Evolutionary conservation across 2,329 filamentous ascomycete species (phyloP).

Genomic region (Diaporthe velutina): DNA sequence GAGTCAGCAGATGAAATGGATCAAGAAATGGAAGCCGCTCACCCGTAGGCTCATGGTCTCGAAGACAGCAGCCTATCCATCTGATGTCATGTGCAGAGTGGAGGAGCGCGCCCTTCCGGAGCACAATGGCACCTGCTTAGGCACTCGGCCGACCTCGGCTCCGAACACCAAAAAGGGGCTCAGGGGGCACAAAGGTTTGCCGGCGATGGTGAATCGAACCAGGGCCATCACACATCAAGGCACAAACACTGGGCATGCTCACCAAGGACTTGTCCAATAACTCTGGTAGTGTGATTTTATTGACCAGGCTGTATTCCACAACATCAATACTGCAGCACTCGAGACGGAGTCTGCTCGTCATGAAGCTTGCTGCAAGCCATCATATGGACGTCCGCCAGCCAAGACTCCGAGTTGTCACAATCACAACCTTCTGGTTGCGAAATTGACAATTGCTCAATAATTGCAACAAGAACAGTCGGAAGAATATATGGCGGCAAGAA

Average conservation of each 20-base stretch:
- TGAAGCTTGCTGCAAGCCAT: too few relatives aligned
- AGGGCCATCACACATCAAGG: neutral
- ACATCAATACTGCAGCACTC: too few relatives aligned
- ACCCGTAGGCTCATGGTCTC: neutral
- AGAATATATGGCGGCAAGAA: neutral
- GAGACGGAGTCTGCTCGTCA: too few relatives aligned
- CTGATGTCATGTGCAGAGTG: constrained; percentile 12
- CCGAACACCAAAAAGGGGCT: neutral
- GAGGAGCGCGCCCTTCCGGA: constrained; percentile 1
- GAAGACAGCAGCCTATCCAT: neutral
- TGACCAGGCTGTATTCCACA: neutral
- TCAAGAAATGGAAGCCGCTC: neutral
- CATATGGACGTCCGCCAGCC: neutral
- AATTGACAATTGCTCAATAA: neutral
- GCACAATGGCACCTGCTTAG: neutral
- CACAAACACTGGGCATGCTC: neutral
- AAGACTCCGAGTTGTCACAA: neutral
- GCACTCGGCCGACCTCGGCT: neutral
- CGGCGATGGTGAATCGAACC: neutral
- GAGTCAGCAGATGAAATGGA: neutral
- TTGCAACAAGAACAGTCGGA: neutral
- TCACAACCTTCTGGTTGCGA: neutral
- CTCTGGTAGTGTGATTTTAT: neutral
- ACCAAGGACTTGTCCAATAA: too few relatives aligned
- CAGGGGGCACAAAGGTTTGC: neutral